Evolutionary conservation across 225 moss, liverwort and hornwort species (phyloP).

Genomic region (Pleurozium schreberi): DNA sequence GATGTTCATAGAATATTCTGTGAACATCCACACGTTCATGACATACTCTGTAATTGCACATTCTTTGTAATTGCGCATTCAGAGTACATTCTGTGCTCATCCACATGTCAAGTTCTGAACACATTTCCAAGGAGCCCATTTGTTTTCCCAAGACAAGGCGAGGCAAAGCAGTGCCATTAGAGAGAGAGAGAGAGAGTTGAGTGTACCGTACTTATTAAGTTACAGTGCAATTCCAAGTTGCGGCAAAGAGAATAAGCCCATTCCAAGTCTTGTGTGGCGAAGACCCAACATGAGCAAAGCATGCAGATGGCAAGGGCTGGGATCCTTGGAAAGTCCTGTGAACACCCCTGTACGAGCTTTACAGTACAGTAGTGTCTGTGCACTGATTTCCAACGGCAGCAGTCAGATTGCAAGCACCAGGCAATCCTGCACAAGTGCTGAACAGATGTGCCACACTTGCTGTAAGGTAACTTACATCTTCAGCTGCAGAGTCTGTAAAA

Average conservation of each 20-base stretch:
- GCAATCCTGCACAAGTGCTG: slow-evolving; percentile 12
- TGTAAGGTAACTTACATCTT: background rate
- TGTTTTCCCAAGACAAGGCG: background rate
- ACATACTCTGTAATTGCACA: background rate
- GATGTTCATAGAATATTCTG: background rate
- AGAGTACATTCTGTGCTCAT: background rate
- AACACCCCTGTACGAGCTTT: background rate
- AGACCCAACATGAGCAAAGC: background rate
- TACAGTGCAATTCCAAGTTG: background rate
- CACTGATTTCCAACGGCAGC: background rate
- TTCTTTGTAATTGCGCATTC: background rate
- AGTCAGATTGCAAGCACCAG: slow-evolving; percentile 3
- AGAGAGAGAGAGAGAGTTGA: background rate
- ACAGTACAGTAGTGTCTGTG: background rate
- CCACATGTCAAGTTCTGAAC: background rate
- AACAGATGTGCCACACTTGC: slow-evolving; percentile 10
- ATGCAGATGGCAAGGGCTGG: background rate
- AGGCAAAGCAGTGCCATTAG: background rate
- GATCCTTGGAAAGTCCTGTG: background rate
- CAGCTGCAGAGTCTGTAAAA: background rate
- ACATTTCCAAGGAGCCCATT: background rate
- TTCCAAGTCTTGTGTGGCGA: background rate
- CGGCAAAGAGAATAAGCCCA: background rate
- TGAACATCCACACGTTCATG: background rate
- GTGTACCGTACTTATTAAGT: background rate